Evolutionary conservation across 208 protist genomes (phyloP).

Genomic region (Tritrichomonas musculus): DNA sequence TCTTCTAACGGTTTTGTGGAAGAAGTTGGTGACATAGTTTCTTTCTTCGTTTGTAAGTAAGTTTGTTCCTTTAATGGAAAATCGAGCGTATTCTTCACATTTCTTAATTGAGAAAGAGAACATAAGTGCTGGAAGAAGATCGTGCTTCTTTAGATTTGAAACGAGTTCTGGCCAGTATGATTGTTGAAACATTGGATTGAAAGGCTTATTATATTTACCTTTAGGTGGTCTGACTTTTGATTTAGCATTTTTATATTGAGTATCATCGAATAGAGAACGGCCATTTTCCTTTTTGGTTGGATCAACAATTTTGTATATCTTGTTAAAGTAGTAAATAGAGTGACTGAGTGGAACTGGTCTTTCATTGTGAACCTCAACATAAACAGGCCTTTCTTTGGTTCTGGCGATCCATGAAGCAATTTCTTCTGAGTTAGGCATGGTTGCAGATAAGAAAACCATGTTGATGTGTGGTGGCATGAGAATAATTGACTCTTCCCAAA

Average conservation of each 20-base stretch:
- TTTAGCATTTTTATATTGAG: neutral
- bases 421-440: neutral
- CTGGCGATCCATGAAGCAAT: neutral
- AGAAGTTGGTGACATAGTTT: neutral
- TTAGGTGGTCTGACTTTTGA: neutral
- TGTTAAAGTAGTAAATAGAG: neutral
- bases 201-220: neutral
- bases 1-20: neutral
- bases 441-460: conserved; percentile 32
- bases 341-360: neutral
- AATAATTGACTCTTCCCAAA: conserved; percentile 43
- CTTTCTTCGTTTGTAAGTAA: neutral
- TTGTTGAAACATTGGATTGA: neutral
- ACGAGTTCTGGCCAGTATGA: neutral
- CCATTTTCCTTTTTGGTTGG: neutral
- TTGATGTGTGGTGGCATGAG: conserved; percentile 9
- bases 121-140: neutral
- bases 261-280: neutral
- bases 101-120: neutral
- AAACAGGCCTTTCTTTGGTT: neutral
- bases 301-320: neutral
- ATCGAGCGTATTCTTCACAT: neutral
- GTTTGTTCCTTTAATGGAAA: neutral
- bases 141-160: neutral
- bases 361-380: neutral